These are phyloP conservation scores for Phytophthora pini DNA, from an alignment of 352 stramenopile species.

Conservation along the genomic window DNA sequence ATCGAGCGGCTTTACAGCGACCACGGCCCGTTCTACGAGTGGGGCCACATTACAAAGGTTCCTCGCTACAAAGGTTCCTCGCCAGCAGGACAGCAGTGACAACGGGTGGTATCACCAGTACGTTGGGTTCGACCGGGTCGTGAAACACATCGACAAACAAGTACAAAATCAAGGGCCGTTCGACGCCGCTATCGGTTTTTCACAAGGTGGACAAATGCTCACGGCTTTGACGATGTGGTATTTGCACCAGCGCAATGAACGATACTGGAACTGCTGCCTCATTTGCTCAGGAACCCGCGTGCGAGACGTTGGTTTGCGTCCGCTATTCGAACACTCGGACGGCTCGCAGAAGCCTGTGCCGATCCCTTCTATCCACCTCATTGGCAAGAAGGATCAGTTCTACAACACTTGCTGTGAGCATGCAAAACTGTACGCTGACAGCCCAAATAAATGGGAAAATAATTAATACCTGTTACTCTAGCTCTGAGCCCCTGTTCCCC, in stretches of 20 bases:
- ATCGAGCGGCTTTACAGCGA: conserved; percentile 47
- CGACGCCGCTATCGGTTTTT: conserved; percentile 69
- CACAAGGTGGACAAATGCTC: conserved; percentile 59
- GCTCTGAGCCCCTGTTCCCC: no score
- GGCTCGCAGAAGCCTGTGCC: conserved; percentile 38
- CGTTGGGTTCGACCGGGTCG: conserved; percentile 43
- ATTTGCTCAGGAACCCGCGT: conserved; percentile 43
- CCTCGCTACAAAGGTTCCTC: conserved; percentile 32
- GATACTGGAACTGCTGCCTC: conserved; percentile 54
- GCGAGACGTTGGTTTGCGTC: conserved; percentile 30
- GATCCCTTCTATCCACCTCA: conserved; percentile 63
- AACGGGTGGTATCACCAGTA: conserved; percentile 54
- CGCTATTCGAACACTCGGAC: conserved; percentile 39
- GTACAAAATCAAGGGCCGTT: conserved; percentile 52
- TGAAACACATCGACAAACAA: conserved; percentile 52
- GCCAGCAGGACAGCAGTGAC: conserved; percentile 19
- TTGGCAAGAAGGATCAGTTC: conserved; percentile 55
- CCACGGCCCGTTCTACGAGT: conserved; percentile 53
- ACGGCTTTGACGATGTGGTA: conserved; percentile 53
- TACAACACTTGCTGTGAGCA: conserved; percentile 48
- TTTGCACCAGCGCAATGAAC: conserved; percentile 30
- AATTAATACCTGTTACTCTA: no score
- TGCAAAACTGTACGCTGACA: conserved; percentile 31
- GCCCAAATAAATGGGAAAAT: not conserved
- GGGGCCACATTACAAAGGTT: conserved; percentile 31